These are phyloP conservation scores for Ustilago bromivora DNA, from an alignment of 1,284 basidiomycete genomes.

Conservation along the genomic window DNA sequence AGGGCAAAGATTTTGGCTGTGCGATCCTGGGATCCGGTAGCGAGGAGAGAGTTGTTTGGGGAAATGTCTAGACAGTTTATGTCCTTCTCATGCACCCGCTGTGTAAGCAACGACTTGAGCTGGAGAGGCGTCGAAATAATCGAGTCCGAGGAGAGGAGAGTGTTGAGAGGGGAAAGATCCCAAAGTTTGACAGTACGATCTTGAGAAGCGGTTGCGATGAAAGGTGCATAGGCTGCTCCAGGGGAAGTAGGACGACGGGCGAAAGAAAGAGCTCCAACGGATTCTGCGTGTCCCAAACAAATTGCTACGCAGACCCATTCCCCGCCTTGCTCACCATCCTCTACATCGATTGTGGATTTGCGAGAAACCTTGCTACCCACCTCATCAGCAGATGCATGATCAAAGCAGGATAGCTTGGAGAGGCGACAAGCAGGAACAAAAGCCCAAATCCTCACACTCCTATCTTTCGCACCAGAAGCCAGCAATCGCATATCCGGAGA, in stretches of 20 bases:
- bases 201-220: slow-evolving; percentile 88
- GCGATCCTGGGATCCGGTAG: slow-evolving; percentile 94
- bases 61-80: slow-evolving; percentile 96
- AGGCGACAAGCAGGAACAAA: slow-evolving; percentile 62
- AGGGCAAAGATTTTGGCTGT: slow-evolving; percentile 91
- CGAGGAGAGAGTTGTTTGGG: slow-evolving; percentile 88
- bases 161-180: slow-evolving; percentile 74
- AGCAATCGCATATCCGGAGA: slow-evolving; percentile 79
- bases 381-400: slow-evolving; percentile 1
- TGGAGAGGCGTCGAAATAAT: slow-evolving; percentile 50
- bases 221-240: slow-evolving; percentile 42
- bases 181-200: slow-evolving; percentile 99
- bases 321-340: slow-evolving; percentile 12
- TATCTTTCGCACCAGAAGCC: slow-evolving; percentile 92
- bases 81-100: slow-evolving; percentile 96
- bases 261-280: slow-evolving; percentile 88
- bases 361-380: slow-evolving; percentile 18
- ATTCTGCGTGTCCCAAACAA: slow-evolving; percentile 94
- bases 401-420: not conserved
- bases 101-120: slow-evolving; percentile 85
- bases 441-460: slow-evolving; percentile 85
- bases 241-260: slow-evolving; percentile 39
- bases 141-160: slow-evolving; percentile 18
- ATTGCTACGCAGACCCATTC: slow-evolving; percentile 85
- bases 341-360: not conserved